Conservation (phyloP, 163 green algal species). For the Chlamydomonas reinhardtii region DNA sequence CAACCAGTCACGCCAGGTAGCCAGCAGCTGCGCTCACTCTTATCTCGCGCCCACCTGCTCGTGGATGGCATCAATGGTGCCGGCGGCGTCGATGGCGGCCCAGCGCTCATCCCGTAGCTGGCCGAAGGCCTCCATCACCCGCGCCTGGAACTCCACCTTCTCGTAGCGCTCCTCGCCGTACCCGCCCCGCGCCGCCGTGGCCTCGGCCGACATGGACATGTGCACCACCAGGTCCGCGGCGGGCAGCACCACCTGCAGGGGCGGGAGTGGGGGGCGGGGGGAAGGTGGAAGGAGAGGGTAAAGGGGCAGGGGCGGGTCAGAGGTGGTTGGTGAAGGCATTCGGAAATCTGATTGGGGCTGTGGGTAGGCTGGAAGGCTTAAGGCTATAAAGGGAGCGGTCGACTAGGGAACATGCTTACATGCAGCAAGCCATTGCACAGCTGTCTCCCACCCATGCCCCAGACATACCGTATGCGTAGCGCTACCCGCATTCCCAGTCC, state of each 20-base stretch:
- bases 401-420: no score
- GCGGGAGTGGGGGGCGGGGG: no score
- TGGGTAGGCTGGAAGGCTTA: no score
- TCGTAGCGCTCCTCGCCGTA: constrained; percentile 96
- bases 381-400: no score
- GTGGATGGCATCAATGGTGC: constrained; percentile 32
- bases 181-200: constrained; percentile 78
- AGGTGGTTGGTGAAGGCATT: no score
- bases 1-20: background rate
- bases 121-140: constrained; percentile 32
- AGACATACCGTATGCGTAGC: no score
- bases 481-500: no score
- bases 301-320: background rate
- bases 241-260: constrained; percentile 71
- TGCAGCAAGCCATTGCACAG: no score
- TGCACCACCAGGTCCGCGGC: constrained; percentile 94
- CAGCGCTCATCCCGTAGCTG: constrained; percentile 36
- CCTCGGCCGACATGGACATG: constrained; percentile 79
- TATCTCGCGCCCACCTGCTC: constrained; percentile 11
- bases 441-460: no score
- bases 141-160: constrained; percentile 78
- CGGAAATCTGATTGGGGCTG: no score
- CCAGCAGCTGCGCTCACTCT: background rate
- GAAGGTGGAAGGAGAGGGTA: background rate
- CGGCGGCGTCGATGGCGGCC: constrained; percentile 18